phyloP scores from a whole-genome alignment of 495 filamentous ascomycete species.

The Hypoxylon lenormandii region DNA sequence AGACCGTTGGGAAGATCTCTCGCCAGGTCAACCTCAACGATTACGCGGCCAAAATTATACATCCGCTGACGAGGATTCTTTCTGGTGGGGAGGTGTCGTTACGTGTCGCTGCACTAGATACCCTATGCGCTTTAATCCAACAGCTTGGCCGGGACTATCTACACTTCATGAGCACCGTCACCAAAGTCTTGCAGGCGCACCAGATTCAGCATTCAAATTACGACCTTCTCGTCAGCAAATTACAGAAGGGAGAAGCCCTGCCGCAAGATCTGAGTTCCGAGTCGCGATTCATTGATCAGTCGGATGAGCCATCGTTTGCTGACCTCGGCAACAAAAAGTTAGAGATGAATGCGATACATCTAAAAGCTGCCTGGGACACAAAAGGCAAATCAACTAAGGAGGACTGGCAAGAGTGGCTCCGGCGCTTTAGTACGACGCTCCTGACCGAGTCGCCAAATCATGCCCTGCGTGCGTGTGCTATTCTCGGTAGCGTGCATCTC shows the following conservation, averaged over 20 bases:
- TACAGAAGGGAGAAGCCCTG: slow-evolving; percentile 91
- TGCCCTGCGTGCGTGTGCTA: slow-evolving; percentile 90
- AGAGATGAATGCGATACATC: slow-evolving; percentile 93
- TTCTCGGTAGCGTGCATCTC: slow-evolving; percentile 87
- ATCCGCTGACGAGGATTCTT: slow-evolving; percentile 84
- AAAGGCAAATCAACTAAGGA: slow-evolving; percentile 93
- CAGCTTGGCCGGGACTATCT: slow-evolving; percentile 95
- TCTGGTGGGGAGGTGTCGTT: slow-evolving; percentile 75
- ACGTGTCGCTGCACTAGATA: slow-evolving; percentile 89
- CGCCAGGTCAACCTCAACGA: slow-evolving; percentile 97
- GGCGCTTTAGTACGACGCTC: slow-evolving; percentile 93
- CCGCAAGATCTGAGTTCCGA: slow-evolving; percentile 94
- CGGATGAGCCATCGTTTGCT: slow-evolving; percentile 79
- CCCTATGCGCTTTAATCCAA: slow-evolving; percentile 92
- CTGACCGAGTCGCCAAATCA: slow-evolving; percentile 96
- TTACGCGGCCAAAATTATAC: slow-evolving; percentile 93
- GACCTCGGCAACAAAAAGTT: slow-evolving; percentile 93
- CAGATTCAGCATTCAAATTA: slow-evolving; percentile 88
- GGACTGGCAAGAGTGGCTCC: slow-evolving; percentile 99
- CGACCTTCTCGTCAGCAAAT: slow-evolving; percentile 85
- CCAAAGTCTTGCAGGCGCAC: slow-evolving; percentile 76
- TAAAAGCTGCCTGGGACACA: slow-evolving; percentile 97
- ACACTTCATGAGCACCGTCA: slow-evolving; percentile 90
- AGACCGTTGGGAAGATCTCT: slow-evolving; percentile 93
- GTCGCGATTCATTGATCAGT: slow-evolving; percentile 79